phyloP scores from a whole-genome alignment of 371 early-diverging fungal species.

The Mucor ambiguus region DNA sequence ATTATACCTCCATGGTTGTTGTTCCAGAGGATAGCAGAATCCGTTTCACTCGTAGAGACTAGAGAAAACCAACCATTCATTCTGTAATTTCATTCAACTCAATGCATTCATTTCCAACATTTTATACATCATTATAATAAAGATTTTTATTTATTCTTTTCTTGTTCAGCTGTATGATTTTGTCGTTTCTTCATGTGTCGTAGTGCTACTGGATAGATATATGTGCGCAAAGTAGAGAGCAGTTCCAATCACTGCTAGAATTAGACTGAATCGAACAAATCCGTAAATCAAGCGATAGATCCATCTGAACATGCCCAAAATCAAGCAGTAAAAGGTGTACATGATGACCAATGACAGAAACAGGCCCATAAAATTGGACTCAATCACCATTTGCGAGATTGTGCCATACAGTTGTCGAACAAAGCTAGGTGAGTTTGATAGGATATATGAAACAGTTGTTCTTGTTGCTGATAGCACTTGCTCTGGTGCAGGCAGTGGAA shows the following conservation, averaged over 20 bases:
- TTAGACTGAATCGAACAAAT: slow-evolving; percentile 43
- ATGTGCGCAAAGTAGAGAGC: slow-evolving; percentile 21
- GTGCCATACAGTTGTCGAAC: slow-evolving; percentile 12
- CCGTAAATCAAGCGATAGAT: slow-evolving; percentile 36
- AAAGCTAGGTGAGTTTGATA: slow-evolving; percentile 16
- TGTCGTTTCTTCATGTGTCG: neutral
- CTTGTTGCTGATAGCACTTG: slow-evolving; percentile 2
- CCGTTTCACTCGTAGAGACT: slow-evolving; percentile 17
- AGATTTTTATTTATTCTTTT: slow-evolving; percentile 3
- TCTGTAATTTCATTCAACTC: neutral
- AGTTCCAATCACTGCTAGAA: slow-evolving; percentile 22
- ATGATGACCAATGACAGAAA: slow-evolving; percentile 13
- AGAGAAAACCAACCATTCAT: neutral
- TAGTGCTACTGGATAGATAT: neutral
- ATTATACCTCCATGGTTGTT: slow-evolving; percentile 91
- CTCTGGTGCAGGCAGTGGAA: slow-evolving; percentile 20
- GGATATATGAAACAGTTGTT: slow-evolving; percentile 7
- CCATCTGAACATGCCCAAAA: slow-evolving; percentile 27
- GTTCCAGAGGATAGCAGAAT: slow-evolving; percentile 63
- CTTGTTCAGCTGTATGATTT: slow-evolving; percentile 7
- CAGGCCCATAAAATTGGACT: slow-evolving; percentile 14
- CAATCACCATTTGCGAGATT: neutral
- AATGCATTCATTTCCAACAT: neutral
- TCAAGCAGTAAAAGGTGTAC: slow-evolving; percentile 11
- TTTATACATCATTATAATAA: neutral